These are phyloP conservation scores for Nakazawaea pomicola DNA, from an alignment of 805 yeast species.

Conservation along the genomic window DNA sequence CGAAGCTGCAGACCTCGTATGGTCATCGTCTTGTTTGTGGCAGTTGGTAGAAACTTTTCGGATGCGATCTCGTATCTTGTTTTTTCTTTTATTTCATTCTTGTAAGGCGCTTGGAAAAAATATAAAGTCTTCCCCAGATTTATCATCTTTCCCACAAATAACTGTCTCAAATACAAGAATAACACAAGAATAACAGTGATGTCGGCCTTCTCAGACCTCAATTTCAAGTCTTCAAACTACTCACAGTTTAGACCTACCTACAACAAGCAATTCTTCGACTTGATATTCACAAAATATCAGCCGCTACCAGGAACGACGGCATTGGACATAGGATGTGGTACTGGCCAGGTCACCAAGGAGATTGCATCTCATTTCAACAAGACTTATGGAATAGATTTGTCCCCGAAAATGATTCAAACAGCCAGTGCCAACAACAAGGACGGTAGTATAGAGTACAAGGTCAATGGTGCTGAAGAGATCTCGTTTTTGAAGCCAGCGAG, in stretches of 20 bases:
- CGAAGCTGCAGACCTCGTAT: slow-evolving; percentile 49
- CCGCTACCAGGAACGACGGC: slow-evolving; percentile 28
- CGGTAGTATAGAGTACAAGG: slow-evolving; percentile 14
- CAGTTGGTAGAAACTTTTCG: too few species aligned
- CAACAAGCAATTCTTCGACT: slow-evolving; percentile 43
- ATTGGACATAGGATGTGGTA: slow-evolving; percentile 76
- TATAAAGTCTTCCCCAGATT: background rate
- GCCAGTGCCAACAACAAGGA: slow-evolving; percentile 30
- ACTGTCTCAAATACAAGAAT: background rate
- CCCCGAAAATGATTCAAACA: slow-evolving; percentile 40
- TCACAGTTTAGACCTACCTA: slow-evolving; percentile 62
- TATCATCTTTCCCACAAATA: too few species aligned
- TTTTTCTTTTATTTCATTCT: too few species aligned
- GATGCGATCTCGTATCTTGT: too few species aligned
- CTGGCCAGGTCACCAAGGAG: slow-evolving; percentile 59
- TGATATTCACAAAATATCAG: slow-evolving; percentile 36
- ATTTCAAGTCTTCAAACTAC: slow-evolving; percentile 51
- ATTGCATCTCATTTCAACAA: slow-evolving; percentile 31
- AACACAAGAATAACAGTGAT: slow-evolving; percentile 29
- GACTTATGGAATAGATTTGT: slow-evolving; percentile 42
- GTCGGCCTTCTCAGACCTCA: slow-evolving; percentile 56
- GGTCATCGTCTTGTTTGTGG: too few species aligned
- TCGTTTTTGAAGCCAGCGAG: too few species aligned
- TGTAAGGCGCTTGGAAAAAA: too few species aligned
- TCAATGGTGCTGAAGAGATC: slow-evolving; percentile 26